These are phyloP conservation scores for Aleurites moluccanus DNA, from an alignment of 441 rosid genomes.

Conservation along the genomic window DNA sequence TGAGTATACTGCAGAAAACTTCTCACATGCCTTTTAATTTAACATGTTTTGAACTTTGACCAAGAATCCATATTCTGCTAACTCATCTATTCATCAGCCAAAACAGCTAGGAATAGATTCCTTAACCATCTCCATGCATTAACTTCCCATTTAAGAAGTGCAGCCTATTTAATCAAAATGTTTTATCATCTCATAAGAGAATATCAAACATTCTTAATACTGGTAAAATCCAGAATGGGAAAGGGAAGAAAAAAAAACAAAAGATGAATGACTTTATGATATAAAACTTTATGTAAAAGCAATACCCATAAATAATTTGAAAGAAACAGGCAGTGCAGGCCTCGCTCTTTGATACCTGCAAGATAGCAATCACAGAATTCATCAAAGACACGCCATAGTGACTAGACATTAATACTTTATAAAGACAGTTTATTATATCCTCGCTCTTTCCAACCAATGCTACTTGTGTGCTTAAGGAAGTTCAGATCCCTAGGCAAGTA, in stretches of 20 bases:
- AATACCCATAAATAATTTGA: constrained; percentile 79
- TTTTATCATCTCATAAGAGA: not conserved
- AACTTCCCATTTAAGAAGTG: not conserved
- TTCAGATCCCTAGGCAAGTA: constrained; percentile 89
- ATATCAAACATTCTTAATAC: not conserved
- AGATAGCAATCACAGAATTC: constrained; percentile 7
- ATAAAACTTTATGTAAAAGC: constrained; percentile 7
- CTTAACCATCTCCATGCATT: not conserved
- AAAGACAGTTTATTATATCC: constrained; percentile 27
- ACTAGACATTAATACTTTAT: not conserved
- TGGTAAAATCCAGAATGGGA: not conserved
- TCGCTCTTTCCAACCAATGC: constrained; percentile 95
- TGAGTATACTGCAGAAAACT: not conserved
- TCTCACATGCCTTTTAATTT: not conserved
- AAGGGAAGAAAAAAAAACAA: not conserved
- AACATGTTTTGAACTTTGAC: not conserved
- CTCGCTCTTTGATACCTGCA: constrained; percentile 82
- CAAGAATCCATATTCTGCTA: not conserved
- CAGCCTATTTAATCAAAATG: not conserved
- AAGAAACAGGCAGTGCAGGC: constrained; percentile 82
- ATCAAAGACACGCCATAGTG: not conserved
- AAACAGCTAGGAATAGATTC: not conserved
- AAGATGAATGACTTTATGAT: not conserved
- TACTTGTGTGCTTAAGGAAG: constrained; percentile 89
- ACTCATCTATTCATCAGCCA: not conserved